Percentiles rank a stretch among this genome's conserved stretches.
These are phyloP conservation scores for Globisporangium recalcitrans DNA, from an alignment of 352 stramenopile genomes.

Conservation along the genomic window DNA sequence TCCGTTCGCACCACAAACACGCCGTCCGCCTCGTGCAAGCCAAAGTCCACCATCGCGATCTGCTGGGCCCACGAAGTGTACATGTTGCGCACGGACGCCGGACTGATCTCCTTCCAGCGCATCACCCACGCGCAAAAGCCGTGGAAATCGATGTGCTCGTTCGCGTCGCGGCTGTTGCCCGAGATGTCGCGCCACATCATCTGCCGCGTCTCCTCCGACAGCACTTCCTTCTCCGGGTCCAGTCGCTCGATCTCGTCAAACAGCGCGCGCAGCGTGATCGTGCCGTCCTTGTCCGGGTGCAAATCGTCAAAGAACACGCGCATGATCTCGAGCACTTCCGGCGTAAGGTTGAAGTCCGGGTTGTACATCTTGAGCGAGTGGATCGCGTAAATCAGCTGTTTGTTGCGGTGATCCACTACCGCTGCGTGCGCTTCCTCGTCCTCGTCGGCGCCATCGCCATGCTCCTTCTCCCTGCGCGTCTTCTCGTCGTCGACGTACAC, in stretches of 20 bases:
- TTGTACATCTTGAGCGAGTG: conserved; percentile 75
- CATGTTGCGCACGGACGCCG: conserved; percentile 55
- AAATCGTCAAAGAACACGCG: conserved; percentile 74
- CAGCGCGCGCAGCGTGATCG: conserved; percentile 44
- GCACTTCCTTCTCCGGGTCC: conserved; percentile 41
- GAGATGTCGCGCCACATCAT: conserved; percentile 39
- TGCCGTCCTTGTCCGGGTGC: conserved; percentile 39
- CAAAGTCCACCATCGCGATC: conserved; percentile 65
- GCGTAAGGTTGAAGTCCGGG: conserved; percentile 74
- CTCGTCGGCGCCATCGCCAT: background rate
- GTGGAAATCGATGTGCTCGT: conserved; percentile 58
- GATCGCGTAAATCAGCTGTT: conserved; percentile 43
- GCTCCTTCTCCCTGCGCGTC: background rate
- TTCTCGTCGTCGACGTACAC: conserved; percentile 8
- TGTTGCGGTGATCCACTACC: conserved; percentile 3
- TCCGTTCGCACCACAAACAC: conserved; percentile 60
- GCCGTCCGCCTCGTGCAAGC: conserved; percentile 58
- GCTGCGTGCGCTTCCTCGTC: conserved; percentile 1
- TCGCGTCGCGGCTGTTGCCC: conserved; percentile 10
- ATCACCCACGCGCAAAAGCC: conserved; percentile 76
- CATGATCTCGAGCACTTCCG: conserved; percentile 78
- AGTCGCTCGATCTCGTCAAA: conserved; percentile 62
- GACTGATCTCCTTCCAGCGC: conserved; percentile 71
- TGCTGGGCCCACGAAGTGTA: conserved; percentile 77
- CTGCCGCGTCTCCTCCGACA: conserved; percentile 41